Evolutionary conservation across 257 asterid species (phyloP).

Genomic region (Paraleonurus japonicus): DNA sequence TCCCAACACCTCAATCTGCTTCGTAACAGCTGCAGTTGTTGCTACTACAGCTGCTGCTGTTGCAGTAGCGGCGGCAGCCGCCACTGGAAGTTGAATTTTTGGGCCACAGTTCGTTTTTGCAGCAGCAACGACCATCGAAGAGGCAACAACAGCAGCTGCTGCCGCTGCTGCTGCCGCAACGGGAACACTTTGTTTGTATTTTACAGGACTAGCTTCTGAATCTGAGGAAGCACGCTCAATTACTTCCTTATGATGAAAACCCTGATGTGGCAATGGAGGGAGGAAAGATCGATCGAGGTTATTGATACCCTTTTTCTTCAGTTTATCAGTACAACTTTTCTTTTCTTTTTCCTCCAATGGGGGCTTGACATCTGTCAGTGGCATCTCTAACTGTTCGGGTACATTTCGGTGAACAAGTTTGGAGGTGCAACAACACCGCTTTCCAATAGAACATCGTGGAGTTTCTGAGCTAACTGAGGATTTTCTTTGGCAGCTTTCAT

Average conservation of each 20-base stretch:
- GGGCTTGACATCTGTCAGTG: conserved; percentile 40
- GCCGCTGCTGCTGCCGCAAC: conserved; percentile 90
- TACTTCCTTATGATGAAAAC: conserved; percentile 40
- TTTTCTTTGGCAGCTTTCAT: conserved; percentile 95
- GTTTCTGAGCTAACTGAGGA: conserved; percentile 91
- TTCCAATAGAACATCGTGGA: conserved; percentile 86
- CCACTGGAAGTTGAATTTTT: conserved; percentile 74
- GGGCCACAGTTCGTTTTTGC: conserved; percentile 55
- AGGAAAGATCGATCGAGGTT: conserved; percentile 49
- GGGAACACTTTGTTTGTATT: conserved; percentile 53
- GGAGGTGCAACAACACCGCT: conserved; percentile 99
- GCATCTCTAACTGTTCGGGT: conserved; percentile 44
- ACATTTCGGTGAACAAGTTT: conserved; percentile 72
- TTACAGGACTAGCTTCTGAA: conserved; percentile 40
- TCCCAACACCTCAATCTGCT: conserved; percentile 68
- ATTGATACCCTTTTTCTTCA: conserved; percentile 30
- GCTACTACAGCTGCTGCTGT: conserved; percentile 95
- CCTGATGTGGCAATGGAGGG: conserved; percentile 77
- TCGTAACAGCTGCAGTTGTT: conserved; percentile 70
- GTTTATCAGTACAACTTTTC: conserved; percentile 35
- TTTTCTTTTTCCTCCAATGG: conserved; percentile 41
- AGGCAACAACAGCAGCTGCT: conserved; percentile 91
- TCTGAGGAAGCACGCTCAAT: conserved; percentile 39
- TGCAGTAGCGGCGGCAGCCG: conserved; percentile 93
- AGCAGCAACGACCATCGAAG: conserved; percentile 89